Evolutionary conservation across 2,329 filamentous ascomycete species (phyloP).

Genomic region (Fusarium ambrosium): DNA sequence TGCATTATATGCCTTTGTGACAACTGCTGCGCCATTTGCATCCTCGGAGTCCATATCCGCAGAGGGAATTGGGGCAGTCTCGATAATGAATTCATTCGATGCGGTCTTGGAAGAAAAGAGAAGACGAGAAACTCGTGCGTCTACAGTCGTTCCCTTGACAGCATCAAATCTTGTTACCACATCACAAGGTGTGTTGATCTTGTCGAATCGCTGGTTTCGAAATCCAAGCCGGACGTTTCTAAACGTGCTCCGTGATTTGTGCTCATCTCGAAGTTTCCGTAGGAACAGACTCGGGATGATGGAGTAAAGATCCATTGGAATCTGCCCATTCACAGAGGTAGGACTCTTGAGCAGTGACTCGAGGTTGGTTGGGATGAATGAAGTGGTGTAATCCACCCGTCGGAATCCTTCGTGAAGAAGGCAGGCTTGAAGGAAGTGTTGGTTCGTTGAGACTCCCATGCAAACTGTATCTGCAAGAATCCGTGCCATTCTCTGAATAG

Average conservation of each 20-base stretch:
- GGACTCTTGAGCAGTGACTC: slow-evolving; percentile 66
- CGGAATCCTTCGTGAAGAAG: slow-evolving; percentile 73
- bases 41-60: not conserved
- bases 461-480: slow-evolving; percentile 55
- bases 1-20: not conserved
- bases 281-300: not conserved
- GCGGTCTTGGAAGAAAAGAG: not conserved
- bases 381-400: slow-evolving; percentile 63
- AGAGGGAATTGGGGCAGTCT: not conserved
- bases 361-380: slow-evolving; percentile 76
- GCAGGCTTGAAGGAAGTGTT: slow-evolving; percentile 73
- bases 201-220: not conserved
- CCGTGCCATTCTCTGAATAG: slow-evolving; percentile 52
- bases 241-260: not conserved
- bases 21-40: not conserved
- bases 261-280: not conserved
- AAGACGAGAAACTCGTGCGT: not conserved
- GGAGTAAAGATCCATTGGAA: not conserved
- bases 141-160: not conserved
- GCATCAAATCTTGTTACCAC: not conserved
- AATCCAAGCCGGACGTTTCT: not conserved
- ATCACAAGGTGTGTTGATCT: slow-evolving; percentile 1
- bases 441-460: slow-evolving; percentile 42
- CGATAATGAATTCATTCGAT: not conserved
- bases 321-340: not conserved